Evolutionary conservation across 306 rosid genomes (phyloP).

Genomic region (Ochetophila trinervis): DNA sequence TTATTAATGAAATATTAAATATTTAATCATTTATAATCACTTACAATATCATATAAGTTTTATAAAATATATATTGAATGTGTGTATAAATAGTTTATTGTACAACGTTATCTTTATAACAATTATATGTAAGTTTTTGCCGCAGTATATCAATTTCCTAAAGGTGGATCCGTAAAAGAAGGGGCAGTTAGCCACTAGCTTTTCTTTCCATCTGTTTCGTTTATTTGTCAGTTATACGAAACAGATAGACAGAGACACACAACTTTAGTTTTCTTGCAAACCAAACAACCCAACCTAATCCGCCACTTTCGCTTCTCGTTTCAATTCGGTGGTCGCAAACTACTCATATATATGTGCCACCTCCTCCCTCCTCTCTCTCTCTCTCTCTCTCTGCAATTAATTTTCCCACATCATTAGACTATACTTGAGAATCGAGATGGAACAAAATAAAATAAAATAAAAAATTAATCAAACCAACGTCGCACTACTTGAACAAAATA

Average conservation of each 20-base stretch:
- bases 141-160: constrained; percentile 14
- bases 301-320: constrained; percentile 32
- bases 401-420: neutral
- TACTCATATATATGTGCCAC: constrained; percentile 2
- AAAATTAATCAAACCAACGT: neutral
- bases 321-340: constrained; percentile 30
- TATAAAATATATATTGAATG: no score
- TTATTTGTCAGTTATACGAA: constrained; percentile 18
- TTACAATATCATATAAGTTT: no score
- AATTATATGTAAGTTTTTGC: no score
- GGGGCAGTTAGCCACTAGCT: constrained; percentile 23
- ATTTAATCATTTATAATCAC: no score
- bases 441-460: neutral
- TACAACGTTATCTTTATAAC: no score
- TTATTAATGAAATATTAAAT: no score
- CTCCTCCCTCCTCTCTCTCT: neutral
- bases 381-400: no score
- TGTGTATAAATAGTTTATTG: no score
- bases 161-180: constrained; percentile 32
- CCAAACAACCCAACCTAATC: constrained; percentile 33
- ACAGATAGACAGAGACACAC: constrained; percentile 27
- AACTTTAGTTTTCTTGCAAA: constrained; percentile 30
- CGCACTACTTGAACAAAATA: neutral
- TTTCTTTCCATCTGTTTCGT: constrained; percentile 27
- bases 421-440: neutral